Conservation (phyloP, 2,329 filamentous ascomycete genomes). For the Alternaria ventricosa region DNA sequence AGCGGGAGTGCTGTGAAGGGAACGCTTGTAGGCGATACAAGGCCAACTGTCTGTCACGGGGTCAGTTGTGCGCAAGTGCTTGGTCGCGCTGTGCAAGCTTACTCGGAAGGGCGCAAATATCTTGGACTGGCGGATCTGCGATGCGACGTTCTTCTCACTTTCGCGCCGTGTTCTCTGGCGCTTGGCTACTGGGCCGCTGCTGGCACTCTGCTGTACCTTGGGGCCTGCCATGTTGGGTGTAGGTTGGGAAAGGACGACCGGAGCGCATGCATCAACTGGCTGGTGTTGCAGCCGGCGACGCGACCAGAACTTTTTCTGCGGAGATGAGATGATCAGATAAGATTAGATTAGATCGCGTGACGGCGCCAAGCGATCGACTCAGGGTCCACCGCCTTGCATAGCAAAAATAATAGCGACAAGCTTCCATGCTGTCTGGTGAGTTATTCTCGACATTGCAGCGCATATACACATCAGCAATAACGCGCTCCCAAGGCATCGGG, state of each 20-base stretch:
- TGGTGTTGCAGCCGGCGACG: constrained; percentile 12
- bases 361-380: constrained; percentile 31
- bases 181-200: constrained; percentile 68
- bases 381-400: constrained; percentile 16
- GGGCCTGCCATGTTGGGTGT: constrained; percentile 53
- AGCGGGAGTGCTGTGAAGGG: constrained; percentile 89
- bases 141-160: constrained; percentile 50
- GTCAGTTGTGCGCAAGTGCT: constrained; percentile 12
- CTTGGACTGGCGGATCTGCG: constrained; percentile 63
- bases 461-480: not conserved
- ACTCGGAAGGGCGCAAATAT: constrained; percentile 95
- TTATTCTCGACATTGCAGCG: not conserved
- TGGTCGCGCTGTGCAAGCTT: constrained; percentile 47
- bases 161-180: constrained; percentile 54
- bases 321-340: constrained; percentile 30
- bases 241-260: not conserved
- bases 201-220: constrained; percentile 55
- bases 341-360: constrained; percentile 25
- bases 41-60: constrained; percentile 75
- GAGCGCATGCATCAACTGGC: constrained; percentile 7
- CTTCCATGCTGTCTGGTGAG: not conserved
- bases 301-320: constrained; percentile 22
- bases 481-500: not conserved
- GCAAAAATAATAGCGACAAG: not conserved
- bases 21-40: constrained; percentile 88